Percentiles rank a stretch among this genome's conserved stretches.
Evolutionary conservation across 345 rosid species (phyloP).

Genomic region (Euphorbia peplus): DNA sequence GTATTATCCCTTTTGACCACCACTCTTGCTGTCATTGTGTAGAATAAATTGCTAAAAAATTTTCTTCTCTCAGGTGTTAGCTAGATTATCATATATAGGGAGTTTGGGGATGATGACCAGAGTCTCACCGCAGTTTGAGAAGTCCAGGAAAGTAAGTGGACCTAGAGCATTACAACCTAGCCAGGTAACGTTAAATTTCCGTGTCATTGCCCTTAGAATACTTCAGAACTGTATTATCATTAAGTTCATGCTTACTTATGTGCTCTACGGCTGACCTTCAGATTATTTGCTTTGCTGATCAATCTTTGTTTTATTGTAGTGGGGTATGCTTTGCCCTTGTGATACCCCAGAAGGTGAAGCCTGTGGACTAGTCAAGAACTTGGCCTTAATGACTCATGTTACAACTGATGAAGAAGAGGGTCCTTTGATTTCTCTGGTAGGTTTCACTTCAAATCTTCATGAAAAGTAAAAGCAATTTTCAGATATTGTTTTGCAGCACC

Average conservation of each 20-base stretch:
- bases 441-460: conserved; percentile 13
- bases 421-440: conserved; percentile 77
- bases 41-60: conserved; percentile 23
- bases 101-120: conserved; percentile 78
- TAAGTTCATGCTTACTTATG: conserved; percentile 5
- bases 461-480: not conserved
- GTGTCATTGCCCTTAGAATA: not conserved
- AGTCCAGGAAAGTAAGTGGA: conserved; percentile 99
- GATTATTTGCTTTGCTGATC: not conserved
- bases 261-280: not conserved
- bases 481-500: not conserved
- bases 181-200: conserved; percentile 51
- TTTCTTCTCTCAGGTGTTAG: conserved; percentile 50
- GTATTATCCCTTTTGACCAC: conserved; percentile 12
- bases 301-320: conserved; percentile 36
- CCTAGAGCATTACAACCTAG: conserved; percentile 98
- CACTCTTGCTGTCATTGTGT: conserved; percentile 13
- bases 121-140: conserved; percentile 82
- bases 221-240: not conserved
- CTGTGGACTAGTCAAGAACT: conserved; percentile 94
- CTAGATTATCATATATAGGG: conserved; percentile 79
- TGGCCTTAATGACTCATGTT: conserved; percentile 99
- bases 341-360: conserved; percentile 98
- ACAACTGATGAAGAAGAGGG: conserved; percentile 91
- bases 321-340: conserved; percentile 99